These are phyloP conservation scores for Rhododendron simsii DNA, from an alignment of 148 eudicot genomes.

Conservation along the genomic window DNA sequence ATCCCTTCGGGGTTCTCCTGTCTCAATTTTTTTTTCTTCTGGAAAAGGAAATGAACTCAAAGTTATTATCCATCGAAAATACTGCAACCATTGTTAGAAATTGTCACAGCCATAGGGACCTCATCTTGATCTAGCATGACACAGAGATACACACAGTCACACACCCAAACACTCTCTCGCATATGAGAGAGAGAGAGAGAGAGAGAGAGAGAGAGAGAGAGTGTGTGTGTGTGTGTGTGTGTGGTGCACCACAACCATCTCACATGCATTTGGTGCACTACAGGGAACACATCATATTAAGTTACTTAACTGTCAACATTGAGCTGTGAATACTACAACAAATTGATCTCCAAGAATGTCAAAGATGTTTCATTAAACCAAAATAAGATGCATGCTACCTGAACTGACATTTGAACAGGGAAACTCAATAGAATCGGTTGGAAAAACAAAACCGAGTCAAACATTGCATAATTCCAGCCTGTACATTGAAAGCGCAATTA, in stretches of 20 bases:
- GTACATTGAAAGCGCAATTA: not conserved
- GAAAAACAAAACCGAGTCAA: not conserved
- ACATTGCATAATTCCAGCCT: not conserved
- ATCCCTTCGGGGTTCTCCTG: not conserved
- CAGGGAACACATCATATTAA: not conserved
- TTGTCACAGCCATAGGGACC: not conserved
- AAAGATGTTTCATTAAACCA: not conserved
- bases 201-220: not conserved
- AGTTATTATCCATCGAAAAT: not conserved
- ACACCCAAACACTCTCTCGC: not conserved
- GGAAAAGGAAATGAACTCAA: not conserved
- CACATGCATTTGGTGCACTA: not conserved
- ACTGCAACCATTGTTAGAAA: not conserved
- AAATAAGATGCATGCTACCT: not conserved
- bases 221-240: too few species aligned
- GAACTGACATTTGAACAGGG: not conserved
- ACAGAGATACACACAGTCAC: not conserved
- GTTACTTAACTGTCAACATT: not conserved
- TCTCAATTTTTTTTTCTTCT: not conserved
- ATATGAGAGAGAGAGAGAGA: not conserved
- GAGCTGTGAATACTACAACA: not conserved
- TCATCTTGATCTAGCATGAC: not conserved
- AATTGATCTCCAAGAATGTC: not conserved
- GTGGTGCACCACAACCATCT: not conserved
- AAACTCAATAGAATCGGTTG: not conserved